A percentile compares a stretch with the other conserved stretches of the same genome.
phyloP scores from a whole-genome alignment of 2,329 filamentous ascomycete species.

The Pseudopithomyces maydicus region DNA sequence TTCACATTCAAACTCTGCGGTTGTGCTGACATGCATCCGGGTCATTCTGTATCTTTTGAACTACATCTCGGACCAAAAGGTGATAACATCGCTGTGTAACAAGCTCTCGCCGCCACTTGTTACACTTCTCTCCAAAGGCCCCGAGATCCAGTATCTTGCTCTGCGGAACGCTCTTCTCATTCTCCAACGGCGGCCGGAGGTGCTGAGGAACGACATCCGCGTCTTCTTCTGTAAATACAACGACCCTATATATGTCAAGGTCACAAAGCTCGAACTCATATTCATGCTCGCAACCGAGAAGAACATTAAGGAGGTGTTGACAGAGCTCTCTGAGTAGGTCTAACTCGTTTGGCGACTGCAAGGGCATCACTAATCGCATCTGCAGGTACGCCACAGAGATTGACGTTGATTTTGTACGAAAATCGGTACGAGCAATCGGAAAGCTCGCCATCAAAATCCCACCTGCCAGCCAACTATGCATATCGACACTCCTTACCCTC shows the following conservation, averaged over 20 bases:
- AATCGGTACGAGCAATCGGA: slow-evolving; percentile 94
- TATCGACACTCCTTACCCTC: slow-evolving; percentile 88
- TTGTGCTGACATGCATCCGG: slow-evolving; percentile 93
- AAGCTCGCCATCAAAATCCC: slow-evolving; percentile 99
- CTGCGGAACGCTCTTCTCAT: slow-evolving; percentile 93
- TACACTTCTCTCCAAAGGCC: slow-evolving; percentile 91
- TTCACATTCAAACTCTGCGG: slow-evolving; percentile 95
- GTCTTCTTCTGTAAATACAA: slow-evolving; percentile 99
- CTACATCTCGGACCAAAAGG: slow-evolving; percentile 91
- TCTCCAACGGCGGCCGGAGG: slow-evolving; percentile 88
- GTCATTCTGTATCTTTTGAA: slow-evolving; percentile 99
- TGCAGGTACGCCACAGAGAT: slow-evolving; percentile 87
- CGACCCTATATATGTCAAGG: slow-evolving; percentile 98
- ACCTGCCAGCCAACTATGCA: slow-evolving; percentile 86
- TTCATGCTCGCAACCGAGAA: slow-evolving; percentile 97
- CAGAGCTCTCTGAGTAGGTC: slow-evolving; percentile 82
- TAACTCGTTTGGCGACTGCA: not conserved
- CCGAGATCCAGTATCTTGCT: slow-evolving; percentile 97
- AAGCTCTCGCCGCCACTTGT: slow-evolving; percentile 95
- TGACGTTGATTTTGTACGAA: slow-evolving; percentile 97
- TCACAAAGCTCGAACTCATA: slow-evolving; percentile 96
- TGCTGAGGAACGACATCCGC: slow-evolving; percentile 92
- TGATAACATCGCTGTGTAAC: slow-evolving; percentile 82
- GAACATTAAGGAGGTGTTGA: slow-evolving; percentile 94
- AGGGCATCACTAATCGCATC: slow-evolving; percentile 16